phyloP scores from a whole-genome alignment of 805 yeast genomes.

The Clavispora fructus region DNA sequence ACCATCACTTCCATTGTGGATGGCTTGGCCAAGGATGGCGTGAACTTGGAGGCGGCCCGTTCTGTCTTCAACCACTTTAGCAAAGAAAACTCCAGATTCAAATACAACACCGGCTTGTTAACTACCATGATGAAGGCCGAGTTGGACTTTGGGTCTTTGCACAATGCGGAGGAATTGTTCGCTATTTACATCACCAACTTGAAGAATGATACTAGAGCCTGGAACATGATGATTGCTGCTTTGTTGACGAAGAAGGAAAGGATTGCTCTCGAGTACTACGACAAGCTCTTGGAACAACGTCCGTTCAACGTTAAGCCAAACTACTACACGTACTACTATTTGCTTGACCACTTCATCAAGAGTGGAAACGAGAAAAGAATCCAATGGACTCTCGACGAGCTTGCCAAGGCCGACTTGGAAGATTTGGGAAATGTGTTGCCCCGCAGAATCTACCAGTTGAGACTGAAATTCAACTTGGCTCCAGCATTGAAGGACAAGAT shows the following conservation, averaged over 20 bases:
- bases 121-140: slow-evolving; percentile 47
- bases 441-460: slow-evolving; percentile 19
- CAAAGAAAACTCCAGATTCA: slow-evolving; percentile 19
- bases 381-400: slow-evolving; percentile 34
- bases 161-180: slow-evolving; percentile 27
- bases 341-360: slow-evolving; percentile 35
- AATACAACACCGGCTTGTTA: slow-evolving; percentile 27
- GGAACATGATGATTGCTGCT: slow-evolving; percentile 36
- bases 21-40: slow-evolving; percentile 45
- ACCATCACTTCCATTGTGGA: slow-evolving; percentile 51
- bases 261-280: slow-evolving; percentile 38
- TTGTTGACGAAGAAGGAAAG: slow-evolving; percentile 27
- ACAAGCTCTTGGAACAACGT: slow-evolving; percentile 24
- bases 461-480: slow-evolving; percentile 12
- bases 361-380: slow-evolving; percentile 26
- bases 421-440: slow-evolving; percentile 40
- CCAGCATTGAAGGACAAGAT: slow-evolving; percentile 10
- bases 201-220: slow-evolving; percentile 32
- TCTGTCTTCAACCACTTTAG: slow-evolving; percentile 40
- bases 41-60: slow-evolving; percentile 48
- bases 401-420: slow-evolving; percentile 23
- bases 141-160: slow-evolving; percentile 34
- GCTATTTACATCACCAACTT: slow-evolving; percentile 30
- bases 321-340: slow-evolving; percentile 44
- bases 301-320: slow-evolving; percentile 35